Conservation (phyloP, 345 rosid species). For the Conringia planisiliqua region DNA sequence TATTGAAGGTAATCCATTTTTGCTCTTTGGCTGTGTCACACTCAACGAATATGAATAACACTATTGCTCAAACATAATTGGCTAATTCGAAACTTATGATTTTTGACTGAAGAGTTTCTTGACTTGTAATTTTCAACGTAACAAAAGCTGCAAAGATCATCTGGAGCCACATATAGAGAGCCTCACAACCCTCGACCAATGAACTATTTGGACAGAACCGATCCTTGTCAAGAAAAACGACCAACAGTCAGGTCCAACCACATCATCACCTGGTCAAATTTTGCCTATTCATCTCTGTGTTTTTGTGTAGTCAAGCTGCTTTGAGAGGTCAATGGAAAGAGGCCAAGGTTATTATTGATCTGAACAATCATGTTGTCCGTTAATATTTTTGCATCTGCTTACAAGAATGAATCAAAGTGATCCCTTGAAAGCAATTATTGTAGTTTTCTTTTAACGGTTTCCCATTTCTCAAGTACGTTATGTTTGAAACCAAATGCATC, state of each 20-base stretch:
- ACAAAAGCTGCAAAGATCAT: no score
- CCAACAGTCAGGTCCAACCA: not conserved
- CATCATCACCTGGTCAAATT: no score
- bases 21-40: not conserved
- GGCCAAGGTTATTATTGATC: no score
- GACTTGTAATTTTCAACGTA: not conserved
- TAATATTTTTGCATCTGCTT: constrained; percentile 41
- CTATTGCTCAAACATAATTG: not conserved
- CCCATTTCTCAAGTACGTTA: no score
- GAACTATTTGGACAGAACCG: not conserved
- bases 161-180: no score
- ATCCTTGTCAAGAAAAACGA: not conserved
- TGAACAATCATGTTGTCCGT: constrained; percentile 25
- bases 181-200: not conserved
- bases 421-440: no score
- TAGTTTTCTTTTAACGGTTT: no score
- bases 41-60: not conserved
- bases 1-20: constrained; percentile 11
- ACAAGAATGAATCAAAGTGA: not conserved
- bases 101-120: not conserved
- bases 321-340: constrained; percentile 46
- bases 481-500: no score
- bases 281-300: not conserved
- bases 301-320: constrained; percentile 40
- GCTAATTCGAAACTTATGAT: not conserved